Conservation (phyloP, 768 basidiomycete genomes). For the Tricholoma sp. region DNA sequence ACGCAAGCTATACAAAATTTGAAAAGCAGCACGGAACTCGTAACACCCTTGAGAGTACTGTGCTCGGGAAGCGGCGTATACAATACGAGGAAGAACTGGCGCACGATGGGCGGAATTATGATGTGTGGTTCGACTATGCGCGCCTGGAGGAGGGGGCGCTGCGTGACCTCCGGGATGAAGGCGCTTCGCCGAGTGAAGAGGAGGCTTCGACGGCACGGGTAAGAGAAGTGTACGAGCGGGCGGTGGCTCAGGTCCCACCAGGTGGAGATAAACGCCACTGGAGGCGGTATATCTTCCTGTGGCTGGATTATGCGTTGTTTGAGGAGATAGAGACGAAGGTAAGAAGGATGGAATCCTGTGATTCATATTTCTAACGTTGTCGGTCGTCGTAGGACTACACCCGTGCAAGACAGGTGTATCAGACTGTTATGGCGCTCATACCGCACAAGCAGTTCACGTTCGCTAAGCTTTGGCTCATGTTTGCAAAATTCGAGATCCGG, state of each 20-base stretch:
- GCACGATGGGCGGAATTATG: conserved; percentile 92
- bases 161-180: conserved; percentile 69
- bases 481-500: conserved; percentile 88
- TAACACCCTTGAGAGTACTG: conserved; percentile 84
- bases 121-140: conserved; percentile 97
- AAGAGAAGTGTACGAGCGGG: conserved; percentile 92
- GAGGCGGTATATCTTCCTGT: conserved; percentile 86
- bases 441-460: conserved; percentile 98
- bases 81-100: conserved; percentile 96
- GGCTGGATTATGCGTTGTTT: conserved; percentile 94
- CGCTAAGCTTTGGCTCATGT: conserved; percentile 93
- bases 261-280: conserved; percentile 90
- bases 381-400: conserved; percentile 59
- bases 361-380: neutral
- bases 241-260: conserved; percentile 93
- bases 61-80: conserved; percentile 95
- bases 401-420: conserved; percentile 87
- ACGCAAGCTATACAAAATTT: conserved; percentile 93
- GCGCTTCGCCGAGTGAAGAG: conserved; percentile 65
- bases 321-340: conserved; percentile 96
- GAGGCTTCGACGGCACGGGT: conserved; percentile 61
- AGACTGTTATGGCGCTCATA: conserved; percentile 81
- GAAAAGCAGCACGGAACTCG: conserved; percentile 97
- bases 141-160: conserved; percentile 88
- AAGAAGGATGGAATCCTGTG: conserved; percentile 10